Base-by-base conservation (phyloP, 1,284 basidiomycete genomes). In the Rhodofomes roseus region DNA sequence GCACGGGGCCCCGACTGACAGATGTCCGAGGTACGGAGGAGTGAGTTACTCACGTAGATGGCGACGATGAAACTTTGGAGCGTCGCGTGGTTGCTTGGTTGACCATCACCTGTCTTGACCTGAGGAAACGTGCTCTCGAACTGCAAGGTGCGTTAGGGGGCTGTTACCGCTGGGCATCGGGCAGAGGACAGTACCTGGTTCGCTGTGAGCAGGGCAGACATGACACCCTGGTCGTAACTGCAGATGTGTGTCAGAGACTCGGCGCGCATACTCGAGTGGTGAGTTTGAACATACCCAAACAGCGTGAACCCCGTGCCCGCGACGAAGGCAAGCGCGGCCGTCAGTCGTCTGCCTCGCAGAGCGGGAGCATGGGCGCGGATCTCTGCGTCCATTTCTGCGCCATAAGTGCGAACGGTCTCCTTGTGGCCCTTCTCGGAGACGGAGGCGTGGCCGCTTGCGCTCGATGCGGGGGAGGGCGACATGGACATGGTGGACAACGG, bases 201-300 rank as follows among this genome's bases (percentile, higher is more conserved):
- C 20, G 81, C 80, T 22, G 80, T 82, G 34, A 86, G 71, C 20
- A 87, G 72, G 1, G 83, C 81, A 43, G 81, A 83, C 83, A 87
- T 86, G 36, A 86, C 84, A 60, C 84, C 84, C 64, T 86, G 85
- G 66, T 86, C 85, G 73, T 86, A 86, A 18, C 81, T 82, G 43
- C 22, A 11, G n/a, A 48, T 7, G n/a, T 34, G 36, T 22, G 20
- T 59, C 25, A 51, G 51, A 22, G 20, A 5, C 34, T 54, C 23
- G 36, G 14, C 22, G 44, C 37, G 50, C 39, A n/a, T 37, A 16
- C 16, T 9, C 12, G 8, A 22, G 0, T 8, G 23, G 22, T 5
- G 25, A n/a, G 27, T 14, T 1, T 46, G 36, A 4, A 70, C 75
- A 37, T 57, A 81, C 79, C 84, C 84, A 66, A 87, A 86, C 12